Evolutionary conservation across 208 protist genomes (phyloP).

Genomic region (Trypanosoma grayi): DNA sequence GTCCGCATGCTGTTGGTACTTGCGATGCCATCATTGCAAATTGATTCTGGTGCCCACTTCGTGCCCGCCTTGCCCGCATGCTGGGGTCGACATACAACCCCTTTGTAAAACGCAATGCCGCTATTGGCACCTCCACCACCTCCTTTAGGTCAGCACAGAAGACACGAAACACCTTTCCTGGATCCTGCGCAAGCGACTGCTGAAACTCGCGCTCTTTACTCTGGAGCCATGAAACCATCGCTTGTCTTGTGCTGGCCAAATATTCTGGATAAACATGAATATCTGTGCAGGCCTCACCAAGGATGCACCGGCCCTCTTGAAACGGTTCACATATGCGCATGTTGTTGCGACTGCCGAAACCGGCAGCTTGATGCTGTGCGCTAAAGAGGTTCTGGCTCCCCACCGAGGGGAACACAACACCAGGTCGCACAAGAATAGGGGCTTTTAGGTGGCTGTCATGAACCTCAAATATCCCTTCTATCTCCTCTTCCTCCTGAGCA

Average conservation of each 20-base stretch:
- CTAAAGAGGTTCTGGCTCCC: slow-evolving; percentile 66
- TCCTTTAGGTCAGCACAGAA: slow-evolving; percentile 84
- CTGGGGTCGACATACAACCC: slow-evolving; percentile 76
- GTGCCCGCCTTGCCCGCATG: slow-evolving; percentile 49
- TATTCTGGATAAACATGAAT: slow-evolving; percentile 65
- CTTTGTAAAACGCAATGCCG: slow-evolving; percentile 62
- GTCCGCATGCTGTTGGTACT: slow-evolving; percentile 74
- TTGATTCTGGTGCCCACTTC: slow-evolving; percentile 41
- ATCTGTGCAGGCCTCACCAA: slow-evolving; percentile 46
- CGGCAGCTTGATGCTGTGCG: slow-evolving; percentile 27
- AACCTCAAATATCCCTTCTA: slow-evolving; percentile 44
- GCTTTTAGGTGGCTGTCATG: slow-evolving; percentile 75
- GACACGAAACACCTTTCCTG: slow-evolving; percentile 58
- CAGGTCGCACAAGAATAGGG: slow-evolving; percentile 43
- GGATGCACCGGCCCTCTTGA: slow-evolving; percentile 46
- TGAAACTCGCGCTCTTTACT: slow-evolving; percentile 61
- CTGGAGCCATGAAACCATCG: slow-evolving; percentile 57
- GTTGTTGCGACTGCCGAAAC: slow-evolving; percentile 31
- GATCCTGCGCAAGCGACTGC: slow-evolving; percentile 27
- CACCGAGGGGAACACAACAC: slow-evolving; percentile 40
- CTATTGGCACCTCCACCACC: slow-evolving; percentile 67
- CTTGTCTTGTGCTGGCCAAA: slow-evolving; percentile 40
- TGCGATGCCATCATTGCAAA: slow-evolving; percentile 42
- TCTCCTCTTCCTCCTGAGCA: slow-evolving; percentile 12
- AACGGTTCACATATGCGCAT: slow-evolving; percentile 66